phyloP scores from a whole-genome alignment of 192 early-diverging fungal genomes.

The Coemansia sp. region DNA sequence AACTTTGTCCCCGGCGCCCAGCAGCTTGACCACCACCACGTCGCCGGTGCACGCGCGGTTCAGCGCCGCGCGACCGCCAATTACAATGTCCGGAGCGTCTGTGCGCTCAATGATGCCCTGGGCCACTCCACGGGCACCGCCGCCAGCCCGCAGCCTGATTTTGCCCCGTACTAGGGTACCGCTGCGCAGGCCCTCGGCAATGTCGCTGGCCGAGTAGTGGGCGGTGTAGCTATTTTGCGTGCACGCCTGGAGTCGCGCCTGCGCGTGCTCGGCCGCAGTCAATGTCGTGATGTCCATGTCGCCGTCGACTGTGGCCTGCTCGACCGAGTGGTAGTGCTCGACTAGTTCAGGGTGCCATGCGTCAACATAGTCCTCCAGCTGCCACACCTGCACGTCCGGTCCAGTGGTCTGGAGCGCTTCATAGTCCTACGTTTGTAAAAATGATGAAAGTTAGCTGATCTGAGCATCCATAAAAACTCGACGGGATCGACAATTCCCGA shows the following conservation, averaged over 20 bases:
- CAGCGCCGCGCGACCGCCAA: constrained; percentile 56
- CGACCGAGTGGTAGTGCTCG: constrained; percentile 48
- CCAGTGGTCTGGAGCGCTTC: too few relatives aligned
- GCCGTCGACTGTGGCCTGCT: constrained; percentile 55
- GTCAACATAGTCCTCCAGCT: constrained; percentile 39
- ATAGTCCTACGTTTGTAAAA: too few relatives aligned
- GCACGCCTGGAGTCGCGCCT: constrained; percentile 23
- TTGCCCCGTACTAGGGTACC: constrained; percentile 42
- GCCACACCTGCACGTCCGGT: constrained; percentile 18
- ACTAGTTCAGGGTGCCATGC: constrained; percentile 45
- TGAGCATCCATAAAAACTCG: too few relatives aligned
- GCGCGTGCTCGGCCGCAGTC: constrained; percentile 32
- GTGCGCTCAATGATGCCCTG: constrained; percentile 38
- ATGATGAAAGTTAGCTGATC: too few relatives aligned
- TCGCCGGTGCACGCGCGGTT: constrained; percentile 58
- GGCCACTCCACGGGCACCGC: constrained; percentile 8
- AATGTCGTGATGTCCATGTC: constrained; percentile 44
- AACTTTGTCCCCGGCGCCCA: constrained; percentile 9
- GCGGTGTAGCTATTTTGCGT: constrained; percentile 12
- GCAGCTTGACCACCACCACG: constrained; percentile 59
- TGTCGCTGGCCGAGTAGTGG: constrained; percentile 14
- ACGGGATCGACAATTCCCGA: too few relatives aligned
- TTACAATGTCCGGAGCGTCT: constrained; percentile 55
- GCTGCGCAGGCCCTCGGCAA: constrained; percentile 35
- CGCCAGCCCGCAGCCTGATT: constrained; percentile 16